Percentiles rank a stretch among this genome's conserved stretches.
These are phyloP conservation scores for Acrodontium crateriforme DNA, from an alignment of 2,329 filamentous ascomycete species.

Conservation along the genomic window DNA sequence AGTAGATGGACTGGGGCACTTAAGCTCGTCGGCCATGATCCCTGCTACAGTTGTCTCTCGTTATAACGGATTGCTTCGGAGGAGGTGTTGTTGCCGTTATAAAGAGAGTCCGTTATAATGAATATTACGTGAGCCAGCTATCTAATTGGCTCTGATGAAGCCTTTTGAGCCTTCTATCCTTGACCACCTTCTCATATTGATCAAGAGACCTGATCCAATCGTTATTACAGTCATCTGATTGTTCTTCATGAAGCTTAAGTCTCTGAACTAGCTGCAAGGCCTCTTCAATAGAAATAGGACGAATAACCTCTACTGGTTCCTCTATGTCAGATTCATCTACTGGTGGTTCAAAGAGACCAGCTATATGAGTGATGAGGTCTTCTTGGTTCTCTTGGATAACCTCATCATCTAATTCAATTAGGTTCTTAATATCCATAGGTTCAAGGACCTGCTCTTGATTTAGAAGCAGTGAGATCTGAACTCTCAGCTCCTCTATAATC, in stretches of 20 bases:
- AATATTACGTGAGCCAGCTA: no score
- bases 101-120: no score
- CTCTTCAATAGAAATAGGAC: neutral
- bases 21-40: no score
- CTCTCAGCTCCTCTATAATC: no score
- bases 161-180: neutral
- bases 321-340: neutral
- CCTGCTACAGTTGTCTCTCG: no score
- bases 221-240: neutral
- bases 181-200: neutral
- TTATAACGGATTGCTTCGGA: no score
- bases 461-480: neutral
- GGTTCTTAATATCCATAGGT: neutral
- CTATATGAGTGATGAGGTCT: neutral
- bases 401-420: neutral
- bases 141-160: neutral
- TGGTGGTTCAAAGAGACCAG: neutral
- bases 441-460: neutral
- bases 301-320: neutral
- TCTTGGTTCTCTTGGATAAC: neutral
- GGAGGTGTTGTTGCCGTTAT: no score
- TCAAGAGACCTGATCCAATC: neutral
- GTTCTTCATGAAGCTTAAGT: neutral
- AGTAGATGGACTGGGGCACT: no score
- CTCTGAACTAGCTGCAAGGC: neutral